Percentiles rank a stretch among this genome's conserved stretches.
Evolutionary conservation across 208 protist species (phyloP).

Genomic region (Trypanosoma congolense): DNA sequence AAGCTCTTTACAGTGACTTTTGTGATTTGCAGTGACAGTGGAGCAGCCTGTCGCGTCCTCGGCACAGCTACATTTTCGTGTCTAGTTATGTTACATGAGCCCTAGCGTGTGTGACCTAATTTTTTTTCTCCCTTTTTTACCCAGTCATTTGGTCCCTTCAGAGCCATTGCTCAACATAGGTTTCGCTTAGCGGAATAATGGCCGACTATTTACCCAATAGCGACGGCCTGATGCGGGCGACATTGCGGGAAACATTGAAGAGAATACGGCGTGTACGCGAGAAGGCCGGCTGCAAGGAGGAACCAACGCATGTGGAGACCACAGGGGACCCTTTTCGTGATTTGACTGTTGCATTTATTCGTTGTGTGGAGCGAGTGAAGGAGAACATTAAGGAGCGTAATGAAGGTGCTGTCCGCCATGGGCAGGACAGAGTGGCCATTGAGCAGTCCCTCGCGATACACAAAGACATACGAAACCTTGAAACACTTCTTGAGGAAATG

Average conservation of each 20-base stretch:
- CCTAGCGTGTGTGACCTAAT: no score
- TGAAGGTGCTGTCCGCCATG: constrained; percentile 36
- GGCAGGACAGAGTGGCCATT: constrained; percentile 55
- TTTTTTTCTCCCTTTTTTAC: neutral
- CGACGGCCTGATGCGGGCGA: constrained; percentile 61
- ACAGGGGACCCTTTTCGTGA: constrained; percentile 60
- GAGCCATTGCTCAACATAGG: neutral
- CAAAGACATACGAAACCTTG: constrained; percentile 58
- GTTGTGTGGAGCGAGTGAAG: constrained; percentile 34
- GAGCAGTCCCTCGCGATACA: constrained; percentile 59
- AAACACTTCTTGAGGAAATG: constrained; percentile 44
- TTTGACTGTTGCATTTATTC: constrained; percentile 41
- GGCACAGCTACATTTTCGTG: no score
- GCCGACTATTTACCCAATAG: constrained; percentile 47
- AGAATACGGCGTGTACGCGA: constrained; percentile 51
- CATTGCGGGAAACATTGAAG: constrained; percentile 66
- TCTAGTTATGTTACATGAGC: no score
- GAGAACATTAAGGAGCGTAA: constrained; percentile 64
- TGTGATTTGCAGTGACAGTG: no score
- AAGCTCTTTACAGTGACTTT: no score
- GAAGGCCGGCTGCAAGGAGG: constrained; percentile 48
- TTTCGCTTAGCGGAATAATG: constrained; percentile 7
- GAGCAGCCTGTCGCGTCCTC: no score
- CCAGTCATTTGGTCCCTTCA: no score
- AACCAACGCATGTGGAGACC: constrained; percentile 21